These are phyloP conservation scores for Lactarius akahatsu DNA, from an alignment of 768 basidiomycete genomes.

Conservation along the genomic window DNA sequence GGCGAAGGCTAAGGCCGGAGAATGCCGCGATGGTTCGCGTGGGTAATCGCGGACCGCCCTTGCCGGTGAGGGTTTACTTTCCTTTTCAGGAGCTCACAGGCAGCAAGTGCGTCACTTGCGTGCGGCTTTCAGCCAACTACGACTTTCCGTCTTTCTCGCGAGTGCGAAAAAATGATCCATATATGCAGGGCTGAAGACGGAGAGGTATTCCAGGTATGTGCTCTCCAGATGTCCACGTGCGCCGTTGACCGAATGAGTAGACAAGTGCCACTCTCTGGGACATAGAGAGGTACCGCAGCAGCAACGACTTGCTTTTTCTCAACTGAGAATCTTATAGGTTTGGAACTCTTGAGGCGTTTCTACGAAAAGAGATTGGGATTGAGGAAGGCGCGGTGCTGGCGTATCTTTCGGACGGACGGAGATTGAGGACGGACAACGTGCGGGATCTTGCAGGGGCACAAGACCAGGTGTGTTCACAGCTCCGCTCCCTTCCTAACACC, in stretches of 20 bases:
- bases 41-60: conserved; percentile 5
- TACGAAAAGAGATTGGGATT: conserved; percentile 70
- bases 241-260: conserved; percentile 30
- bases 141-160: not conserved
- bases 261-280: conserved; percentile 70
- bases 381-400: conserved; percentile 69
- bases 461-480: conserved; percentile 58
- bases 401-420: conserved; percentile 76
- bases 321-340: conserved; percentile 41
- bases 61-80: conserved; percentile 3
- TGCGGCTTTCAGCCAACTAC: conserved; percentile 7
- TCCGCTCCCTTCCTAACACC: not conserved
- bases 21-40: conserved; percentile 10
- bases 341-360: conserved; percentile 67
- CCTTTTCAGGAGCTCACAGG: conserved; percentile 23
- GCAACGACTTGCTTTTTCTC: not conserved
- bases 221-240: not conserved
- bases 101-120: conserved; percentile 4
- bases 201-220: conserved; percentile 37
- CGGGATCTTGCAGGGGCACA: conserved; percentile 72
- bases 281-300: conserved; percentile 60
- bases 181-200: conserved; percentile 46
- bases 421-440: conserved; percentile 67
- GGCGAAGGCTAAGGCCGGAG: too few species aligned
- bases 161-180: conserved; percentile 36